Conservation (phyloP, 331 rosid species). For the Cucumis variabilis region DNA sequence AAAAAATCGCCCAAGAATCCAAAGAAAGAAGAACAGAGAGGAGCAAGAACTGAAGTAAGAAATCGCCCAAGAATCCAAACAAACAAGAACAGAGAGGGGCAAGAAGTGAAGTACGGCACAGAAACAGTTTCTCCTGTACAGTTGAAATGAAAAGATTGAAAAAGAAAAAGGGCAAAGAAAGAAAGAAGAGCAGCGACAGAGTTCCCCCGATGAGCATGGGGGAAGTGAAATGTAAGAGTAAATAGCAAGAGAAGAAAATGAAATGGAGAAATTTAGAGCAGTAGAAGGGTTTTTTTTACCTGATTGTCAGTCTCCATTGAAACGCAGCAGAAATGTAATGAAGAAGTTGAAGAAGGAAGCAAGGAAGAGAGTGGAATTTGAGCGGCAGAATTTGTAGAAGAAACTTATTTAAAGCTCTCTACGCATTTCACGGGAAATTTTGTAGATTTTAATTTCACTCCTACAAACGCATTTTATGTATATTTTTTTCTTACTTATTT, state of each 20-base stretch:
- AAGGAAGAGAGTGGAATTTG: background rate
- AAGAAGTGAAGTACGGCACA: background rate
- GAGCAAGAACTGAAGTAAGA: background rate
- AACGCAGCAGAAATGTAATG: background rate
- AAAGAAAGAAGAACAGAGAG: background rate
- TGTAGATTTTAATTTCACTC: background rate
- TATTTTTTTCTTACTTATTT: no score
- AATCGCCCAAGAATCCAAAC: background rate
- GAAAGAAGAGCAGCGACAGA: no score
- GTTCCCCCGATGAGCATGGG: no score
- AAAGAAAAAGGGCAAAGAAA: background rate
- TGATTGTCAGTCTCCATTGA: slow-evolving; percentile 9
- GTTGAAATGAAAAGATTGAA: background rate
- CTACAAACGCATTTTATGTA: no score
- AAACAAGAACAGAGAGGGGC: background rate
- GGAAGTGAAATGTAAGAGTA: background rate
- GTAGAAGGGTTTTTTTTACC: background rate
- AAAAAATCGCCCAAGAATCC: background rate
- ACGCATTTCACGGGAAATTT: background rate
- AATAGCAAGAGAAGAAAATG: background rate
- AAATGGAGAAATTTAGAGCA: background rate
- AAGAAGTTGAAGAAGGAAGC: background rate
- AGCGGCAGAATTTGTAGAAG: slow-evolving; percentile 30
- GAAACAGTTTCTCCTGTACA: background rate
- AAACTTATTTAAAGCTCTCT: slow-evolving; percentile 19